Base-by-base conservation (phyloP, 768 basidiomycete species). In the Lentinula edodes region DNA sequence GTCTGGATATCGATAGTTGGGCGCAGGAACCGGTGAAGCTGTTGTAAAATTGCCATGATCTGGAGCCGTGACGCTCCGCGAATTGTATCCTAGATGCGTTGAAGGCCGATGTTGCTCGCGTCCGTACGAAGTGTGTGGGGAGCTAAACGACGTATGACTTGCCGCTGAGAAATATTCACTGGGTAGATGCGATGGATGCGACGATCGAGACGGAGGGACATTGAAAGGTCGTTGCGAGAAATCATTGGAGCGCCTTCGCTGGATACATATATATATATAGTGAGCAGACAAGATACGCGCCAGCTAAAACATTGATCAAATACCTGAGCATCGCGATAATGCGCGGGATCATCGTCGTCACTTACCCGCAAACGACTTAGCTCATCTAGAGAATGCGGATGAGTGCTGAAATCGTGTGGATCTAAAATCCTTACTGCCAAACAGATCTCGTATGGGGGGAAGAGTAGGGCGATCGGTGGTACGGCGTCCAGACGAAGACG, bases 371-470 rank as follows among this genome's bases (percentile, higher is more conserved):
- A 73, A 63, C 78, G 75, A 65, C 79, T 78, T 66, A 85, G 70
- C 66, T 86, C 84, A 69, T 79, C 83, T 83, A 48, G 57, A 8
- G 2, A n/a, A 53, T 52, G 3, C 9, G 48, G 35, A 58, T 50
- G 23, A n/a, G 8, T 32, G 18, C 39, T 32, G 34, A 35, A 39
- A 52, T n/a, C 45, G 50, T 10, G 38, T 10, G 20, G 16, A 35
- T 36, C 10, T 16, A 16, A 3, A 36, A 34, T 43, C 48, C 64
- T 66, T 61, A 86, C 89, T 82, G 78, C 81, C 75, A 68, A 90
- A 86, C 62, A 90, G 73, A 71, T 87, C 85, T 54, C 86, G 84
- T 60, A 90, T 89, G 52, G 87, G 80, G 43, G 89, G 89, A 62
- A 90, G 84, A 15, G 83, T 87, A 58, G 86, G 85, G 48, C 87